Base-by-base conservation (phyloP, 345 rosid species). In the Diplotaxis tenuifolia region DNA sequence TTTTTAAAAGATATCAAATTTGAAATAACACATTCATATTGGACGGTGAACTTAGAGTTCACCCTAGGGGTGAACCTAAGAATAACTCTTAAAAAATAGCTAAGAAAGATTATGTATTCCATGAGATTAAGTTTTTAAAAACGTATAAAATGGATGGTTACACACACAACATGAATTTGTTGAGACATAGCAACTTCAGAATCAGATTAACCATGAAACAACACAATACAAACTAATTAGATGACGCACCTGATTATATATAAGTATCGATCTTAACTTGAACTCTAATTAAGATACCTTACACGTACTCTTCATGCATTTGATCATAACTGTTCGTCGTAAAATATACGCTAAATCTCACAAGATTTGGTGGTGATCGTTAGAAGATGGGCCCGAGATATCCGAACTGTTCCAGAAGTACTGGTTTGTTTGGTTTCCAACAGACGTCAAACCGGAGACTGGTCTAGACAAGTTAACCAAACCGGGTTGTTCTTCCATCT, bases 401-500 rank as follows among this genome's bases (percentile, higher is more conserved):
- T 59, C 80, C 15, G 80, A 77, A 65, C 50, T 18, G 38, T 23
- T 27, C 80, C 80, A 77, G n/a, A 28, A 86, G 73, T 70, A 83
- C 55, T 85, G 88, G 34, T 78, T 82, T 15, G 70, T 34, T 69
- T 78, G 82, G 68, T 80, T 82, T 1, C 53, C 74, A 1, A 65
- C 45, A 64, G 84, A 53, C 38, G 72, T 49, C 31, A 65, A 67
- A 47, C 65, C 57, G 23, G 80, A 28, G 40, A 67, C 56, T 27
- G 80, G 80, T 72, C 80, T 80, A 3, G 86, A 55, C 18, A 84
- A 59, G 75, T 82, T 86, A 81, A 45, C 54, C 76, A 73, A 4
- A 63, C 23, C 80, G 22, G 71, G 62, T 9, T 69, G 76, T 14
- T 72, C 83, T 80, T 90, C 96, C 80, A 75, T 84, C 80, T 90